phyloP scores from a whole-genome alignment of 1,284 basidiomycete species.

The Fomitopsis pinicola region DNA sequence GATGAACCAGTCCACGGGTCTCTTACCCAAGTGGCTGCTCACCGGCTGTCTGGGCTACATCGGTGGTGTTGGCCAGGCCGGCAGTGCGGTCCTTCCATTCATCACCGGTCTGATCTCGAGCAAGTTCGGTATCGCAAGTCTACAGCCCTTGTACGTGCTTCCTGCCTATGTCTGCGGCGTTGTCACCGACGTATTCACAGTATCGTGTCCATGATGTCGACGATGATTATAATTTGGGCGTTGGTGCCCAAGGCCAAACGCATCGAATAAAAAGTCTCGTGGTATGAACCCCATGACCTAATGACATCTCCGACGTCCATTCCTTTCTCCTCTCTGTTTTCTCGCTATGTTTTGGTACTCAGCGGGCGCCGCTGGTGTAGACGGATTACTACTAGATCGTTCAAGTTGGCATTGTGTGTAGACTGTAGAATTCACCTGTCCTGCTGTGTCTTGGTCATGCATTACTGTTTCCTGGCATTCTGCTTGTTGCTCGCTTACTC shows the following conservation, averaged over 20 bases:
- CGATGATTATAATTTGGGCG: conserved; percentile 29
- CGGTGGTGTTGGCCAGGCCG: conserved; percentile 46
- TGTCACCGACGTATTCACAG: conserved; percentile 4
- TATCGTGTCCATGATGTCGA: conserved; percentile 28
- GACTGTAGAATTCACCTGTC: too few relatives aligned
- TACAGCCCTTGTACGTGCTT: conserved; percentile 52
- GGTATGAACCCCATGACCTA: not conserved
- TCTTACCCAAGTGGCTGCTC: conserved; percentile 47
- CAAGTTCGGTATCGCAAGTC: conserved; percentile 41
- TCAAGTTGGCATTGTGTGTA: too few relatives aligned
- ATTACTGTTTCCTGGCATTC: too few relatives aligned
- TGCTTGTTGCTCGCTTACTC: too few relatives aligned
- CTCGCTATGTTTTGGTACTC: not conserved
- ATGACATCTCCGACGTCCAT: not conserved
- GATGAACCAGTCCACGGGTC: conserved; percentile 43
- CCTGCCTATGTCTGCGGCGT: not conserved
- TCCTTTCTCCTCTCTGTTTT: not conserved
- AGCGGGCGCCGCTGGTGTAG: not conserved
- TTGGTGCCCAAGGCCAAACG: conserved; percentile 24
- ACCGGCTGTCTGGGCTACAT: conserved; percentile 57
- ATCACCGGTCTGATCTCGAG: conserved; percentile 50
- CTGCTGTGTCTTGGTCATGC: too few relatives aligned
- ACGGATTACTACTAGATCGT: not conserved
- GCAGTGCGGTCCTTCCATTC: conserved; percentile 52
- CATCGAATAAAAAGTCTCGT: conserved; percentile 1